Evolutionary conservation across 495 filamentous ascomycete species (phyloP).

Genomic region (Clohesyomyces aquaticus): DNA sequence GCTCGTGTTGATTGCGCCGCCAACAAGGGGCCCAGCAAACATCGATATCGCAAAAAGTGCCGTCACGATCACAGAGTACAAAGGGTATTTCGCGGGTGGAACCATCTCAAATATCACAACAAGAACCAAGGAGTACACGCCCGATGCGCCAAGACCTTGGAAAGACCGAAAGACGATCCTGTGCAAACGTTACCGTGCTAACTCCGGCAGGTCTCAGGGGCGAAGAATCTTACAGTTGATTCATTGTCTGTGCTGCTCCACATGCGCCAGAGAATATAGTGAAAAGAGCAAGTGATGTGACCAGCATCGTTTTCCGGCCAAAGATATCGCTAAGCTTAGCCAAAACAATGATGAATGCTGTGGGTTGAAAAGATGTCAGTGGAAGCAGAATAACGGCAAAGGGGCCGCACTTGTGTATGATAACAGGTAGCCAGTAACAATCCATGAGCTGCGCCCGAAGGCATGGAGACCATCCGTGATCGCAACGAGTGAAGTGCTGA

Average conservation of each 20-base stretch:
- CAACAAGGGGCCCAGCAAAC: constrained; percentile 53
- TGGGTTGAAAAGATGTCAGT: background rate
- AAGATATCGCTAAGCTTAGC: constrained; percentile 42
- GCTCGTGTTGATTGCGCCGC: constrained; percentile 48
- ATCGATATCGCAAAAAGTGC: constrained; percentile 44
- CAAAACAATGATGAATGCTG: constrained; percentile 17
- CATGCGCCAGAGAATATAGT: constrained; percentile 28
- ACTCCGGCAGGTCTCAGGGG: background rate
- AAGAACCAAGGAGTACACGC: constrained; percentile 52
- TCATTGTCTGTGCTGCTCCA: constrained; percentile 38
- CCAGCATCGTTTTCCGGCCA: constrained; percentile 43
- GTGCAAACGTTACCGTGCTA: background rate
- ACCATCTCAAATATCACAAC: constrained; percentile 57
- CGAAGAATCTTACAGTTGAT: constrained; percentile 43
- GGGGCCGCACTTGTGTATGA: constrained; percentile 58
- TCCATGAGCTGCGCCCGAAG: constrained; percentile 59
- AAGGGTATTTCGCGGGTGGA: constrained; percentile 46
- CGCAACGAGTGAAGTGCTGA: constrained; percentile 63
- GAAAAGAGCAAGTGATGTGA: constrained; percentile 46
- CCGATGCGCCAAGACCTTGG: constrained; percentile 16
- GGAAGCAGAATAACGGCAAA: background rate
- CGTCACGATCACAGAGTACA: constrained; percentile 42
- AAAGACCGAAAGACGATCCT: constrained; percentile 25
- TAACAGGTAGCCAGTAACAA: constrained; percentile 61
- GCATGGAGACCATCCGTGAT: constrained; percentile 60